phyloP scores from a whole-genome alignment of 148 eudicot genomes.

The Camellia granthamiana region DNA sequence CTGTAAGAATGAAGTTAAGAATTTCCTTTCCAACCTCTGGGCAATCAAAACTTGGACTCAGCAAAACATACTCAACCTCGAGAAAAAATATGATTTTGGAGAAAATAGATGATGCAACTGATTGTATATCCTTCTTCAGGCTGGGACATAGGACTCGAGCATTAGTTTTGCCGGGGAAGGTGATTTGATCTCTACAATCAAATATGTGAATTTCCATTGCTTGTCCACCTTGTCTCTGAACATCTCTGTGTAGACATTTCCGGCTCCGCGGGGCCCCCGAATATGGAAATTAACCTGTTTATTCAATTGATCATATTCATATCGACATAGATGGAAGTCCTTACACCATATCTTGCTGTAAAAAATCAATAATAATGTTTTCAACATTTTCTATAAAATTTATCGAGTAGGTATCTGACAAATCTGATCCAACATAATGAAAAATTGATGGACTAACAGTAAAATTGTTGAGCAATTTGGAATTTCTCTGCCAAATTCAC shows the following conservation, averaged over 20 bases:
- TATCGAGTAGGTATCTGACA: neutral
- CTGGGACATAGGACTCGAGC: conserved; percentile 73
- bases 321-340: neutral
- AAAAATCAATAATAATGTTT: neutral
- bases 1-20: neutral
- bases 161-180: conserved; percentile 56
- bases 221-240: conserved; percentile 71
- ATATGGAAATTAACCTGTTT: conserved; percentile 63
- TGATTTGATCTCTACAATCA: conserved; percentile 58
- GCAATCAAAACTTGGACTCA: conserved; percentile 7
- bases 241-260: conserved; percentile 75
- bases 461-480: neutral
- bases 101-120: conserved; percentile 6
- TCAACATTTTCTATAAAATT: neutral
- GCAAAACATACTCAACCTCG: neutral
- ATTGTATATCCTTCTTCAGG: conserved; percentile 24
- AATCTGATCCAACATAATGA: neutral
- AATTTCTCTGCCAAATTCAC: neutral
- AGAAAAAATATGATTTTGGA: neutral
- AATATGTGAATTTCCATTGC: conserved; percentile 67
- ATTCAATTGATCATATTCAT: neutral
- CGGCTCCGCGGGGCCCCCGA: conserved; percentile 80
- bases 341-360: neutral
- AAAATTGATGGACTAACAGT: neutral
- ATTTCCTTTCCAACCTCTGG: neutral